These are phyloP conservation scores for Candida tropicalis DNA, from an alignment of 1,139 yeast genomes.

Conservation along the genomic window DNA sequence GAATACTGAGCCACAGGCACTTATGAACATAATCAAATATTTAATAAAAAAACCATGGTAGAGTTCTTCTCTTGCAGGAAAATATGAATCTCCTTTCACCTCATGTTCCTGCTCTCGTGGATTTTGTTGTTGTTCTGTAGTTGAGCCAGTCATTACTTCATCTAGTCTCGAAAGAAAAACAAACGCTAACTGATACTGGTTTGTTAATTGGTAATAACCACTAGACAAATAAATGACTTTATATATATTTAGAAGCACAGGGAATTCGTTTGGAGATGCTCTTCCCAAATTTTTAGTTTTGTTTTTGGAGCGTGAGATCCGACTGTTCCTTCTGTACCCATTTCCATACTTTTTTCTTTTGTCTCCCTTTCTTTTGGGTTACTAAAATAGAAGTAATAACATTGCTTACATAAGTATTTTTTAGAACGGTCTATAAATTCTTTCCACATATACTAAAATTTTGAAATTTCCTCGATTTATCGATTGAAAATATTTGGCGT, in stretches of 20 bases:
- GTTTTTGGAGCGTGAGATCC: not conserved
- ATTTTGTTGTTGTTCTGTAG: not conserved
- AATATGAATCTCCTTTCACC: not conserved
- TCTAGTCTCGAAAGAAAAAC: not conserved
- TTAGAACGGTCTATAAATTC: not conserved
- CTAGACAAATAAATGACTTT: too few species aligned
- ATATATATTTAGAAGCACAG: not conserved
- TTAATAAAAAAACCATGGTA: slow-evolving; percentile 23
- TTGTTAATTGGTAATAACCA: not conserved
- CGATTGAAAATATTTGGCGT: not conserved
- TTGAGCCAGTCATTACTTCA: too few species aligned
- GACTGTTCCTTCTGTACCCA: slow-evolving; percentile 4
- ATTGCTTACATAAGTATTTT: not conserved
- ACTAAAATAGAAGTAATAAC: not conserved
- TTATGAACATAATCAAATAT: slow-evolving; percentile 25
- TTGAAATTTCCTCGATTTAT: not conserved
- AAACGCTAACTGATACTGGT: not conserved
- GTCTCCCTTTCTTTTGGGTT: not conserved
- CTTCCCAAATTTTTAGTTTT: not conserved
- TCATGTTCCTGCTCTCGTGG: slow-evolving; percentile 7
- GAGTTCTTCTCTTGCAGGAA: not conserved
- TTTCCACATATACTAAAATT: not conserved
- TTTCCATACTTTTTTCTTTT: not conserved
- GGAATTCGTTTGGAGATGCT: not conserved
- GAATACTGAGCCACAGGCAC: slow-evolving; percentile 31